Conservation (phyloP, 2,329 filamentous ascomycete genomes). For the Fusarium foetens region DNA sequence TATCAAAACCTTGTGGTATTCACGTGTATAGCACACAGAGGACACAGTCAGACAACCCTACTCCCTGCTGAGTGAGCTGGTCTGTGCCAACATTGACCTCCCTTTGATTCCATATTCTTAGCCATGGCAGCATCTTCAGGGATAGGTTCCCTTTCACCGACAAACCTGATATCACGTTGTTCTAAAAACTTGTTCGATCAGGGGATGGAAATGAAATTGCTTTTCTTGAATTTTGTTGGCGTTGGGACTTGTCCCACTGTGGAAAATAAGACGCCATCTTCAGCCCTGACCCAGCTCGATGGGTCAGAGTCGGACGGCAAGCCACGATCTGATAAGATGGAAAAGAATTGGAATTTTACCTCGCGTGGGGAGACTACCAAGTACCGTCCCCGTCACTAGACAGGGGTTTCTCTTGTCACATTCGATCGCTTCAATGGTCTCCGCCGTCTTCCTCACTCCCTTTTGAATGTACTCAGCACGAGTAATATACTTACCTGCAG, state of each 20-base stretch:
- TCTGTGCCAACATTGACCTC: constrained; percentile 21
- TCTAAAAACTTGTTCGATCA: background rate
- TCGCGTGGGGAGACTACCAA: constrained; percentile 35
- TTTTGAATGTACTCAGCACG: background rate
- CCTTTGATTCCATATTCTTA: constrained; percentile 12
- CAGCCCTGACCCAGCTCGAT: constrained; percentile 33
- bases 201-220: constrained; percentile 24
- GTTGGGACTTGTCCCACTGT: constrained; percentile 10
- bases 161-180: constrained; percentile 3
- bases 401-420: constrained; percentile 22
- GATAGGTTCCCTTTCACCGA: constrained; percentile 32
- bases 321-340: constrained; percentile 46
- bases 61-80: constrained; percentile 17
- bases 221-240: background rate
- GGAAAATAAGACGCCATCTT: constrained; percentile 1
- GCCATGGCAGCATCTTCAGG: constrained; percentile 4
- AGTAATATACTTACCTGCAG: background rate
- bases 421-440: constrained; percentile 11
- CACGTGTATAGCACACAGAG: background rate
- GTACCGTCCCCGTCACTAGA: constrained; percentile 24
- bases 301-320: constrained; percentile 24
- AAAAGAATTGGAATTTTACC: constrained; percentile 25
- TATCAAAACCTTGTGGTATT: background rate
- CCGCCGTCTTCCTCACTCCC: background rate
- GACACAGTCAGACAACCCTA: constrained; percentile 20